Percentiles rank a stretch among this genome's conserved stretches.
Conservation (phyloP, 257 asterid genomes). For the Cruciata laevipes region DNA sequence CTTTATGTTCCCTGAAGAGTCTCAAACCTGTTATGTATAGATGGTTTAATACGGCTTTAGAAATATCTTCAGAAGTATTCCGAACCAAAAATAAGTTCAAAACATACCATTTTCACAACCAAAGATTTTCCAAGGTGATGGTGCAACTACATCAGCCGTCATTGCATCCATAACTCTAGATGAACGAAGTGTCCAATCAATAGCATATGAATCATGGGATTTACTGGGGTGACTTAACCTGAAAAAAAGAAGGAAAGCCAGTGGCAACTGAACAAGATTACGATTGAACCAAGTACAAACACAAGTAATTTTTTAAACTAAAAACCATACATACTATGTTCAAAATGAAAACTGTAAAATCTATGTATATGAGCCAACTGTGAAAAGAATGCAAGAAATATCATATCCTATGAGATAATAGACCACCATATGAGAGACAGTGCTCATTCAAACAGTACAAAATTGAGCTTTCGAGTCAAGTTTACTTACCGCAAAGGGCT, state of each 20-base stretch:
- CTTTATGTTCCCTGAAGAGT: conserved; percentile 84
- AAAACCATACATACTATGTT: neutral
- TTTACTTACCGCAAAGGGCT: conserved; percentile 55
- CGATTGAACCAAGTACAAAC: neutral
- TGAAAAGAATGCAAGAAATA: neutral
- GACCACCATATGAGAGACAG: conserved; percentile 1
- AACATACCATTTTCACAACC: conserved; percentile 91
- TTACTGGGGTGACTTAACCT: conserved; percentile 61
- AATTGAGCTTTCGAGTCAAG: conserved; percentile 8
- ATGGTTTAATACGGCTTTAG: conserved; percentile 8
- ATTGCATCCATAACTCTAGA: conserved; percentile 62
- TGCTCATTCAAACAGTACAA: neutral
- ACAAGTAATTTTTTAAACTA: neutral
- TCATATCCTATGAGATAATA: neutral
- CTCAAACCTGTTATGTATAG: conserved; percentile 59
- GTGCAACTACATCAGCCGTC: conserved; percentile 85
- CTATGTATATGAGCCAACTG: neutral
- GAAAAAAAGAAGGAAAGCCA: conserved; percentile 13
- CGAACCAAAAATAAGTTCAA: conserved; percentile 11
- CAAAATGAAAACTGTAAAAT: too few species aligned
- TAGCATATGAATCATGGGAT: conserved; percentile 37
- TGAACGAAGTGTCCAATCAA: conserved; percentile 73
- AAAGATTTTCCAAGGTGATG: conserved; percentile 93
- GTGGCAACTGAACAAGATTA: neutral
- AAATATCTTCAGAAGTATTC: conserved; percentile 19